Conservation (phyloP, 108 stramenopile species). For the Nitzschia sp. region DNA sequence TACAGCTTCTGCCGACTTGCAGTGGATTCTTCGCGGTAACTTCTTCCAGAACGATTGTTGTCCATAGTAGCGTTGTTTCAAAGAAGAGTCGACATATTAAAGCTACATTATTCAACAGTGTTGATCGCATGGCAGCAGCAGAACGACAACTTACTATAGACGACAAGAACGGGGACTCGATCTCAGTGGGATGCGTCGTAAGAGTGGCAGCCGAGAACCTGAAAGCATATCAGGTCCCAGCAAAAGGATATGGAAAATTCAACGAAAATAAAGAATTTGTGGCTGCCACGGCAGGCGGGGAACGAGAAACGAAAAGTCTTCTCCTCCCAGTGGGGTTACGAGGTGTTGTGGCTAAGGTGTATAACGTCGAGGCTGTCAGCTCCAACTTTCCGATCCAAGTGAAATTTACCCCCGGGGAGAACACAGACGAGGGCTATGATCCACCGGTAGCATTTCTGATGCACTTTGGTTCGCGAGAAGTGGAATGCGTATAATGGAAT, state of each 20-base stretch:
- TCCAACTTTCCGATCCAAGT: conserved; percentile 43
- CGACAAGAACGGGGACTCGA: conserved; percentile 37
- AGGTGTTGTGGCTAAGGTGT: conserved; percentile 41
- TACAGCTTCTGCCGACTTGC: too few species aligned
- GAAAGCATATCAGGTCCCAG: conserved; percentile 44
- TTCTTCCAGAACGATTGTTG: too few species aligned
- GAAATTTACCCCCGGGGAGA: conserved; percentile 39
- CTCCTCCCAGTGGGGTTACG: conserved; percentile 36
- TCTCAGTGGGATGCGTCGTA: conserved; percentile 24
- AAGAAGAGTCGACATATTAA: not conserved
- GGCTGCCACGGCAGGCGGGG: not conserved
- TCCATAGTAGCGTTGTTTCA: too few species aligned
- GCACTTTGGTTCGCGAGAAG: conserved; percentile 42
- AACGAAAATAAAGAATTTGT: conserved; percentile 37
- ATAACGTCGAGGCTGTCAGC: conserved; percentile 27
- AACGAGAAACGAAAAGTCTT: conserved; percentile 11
- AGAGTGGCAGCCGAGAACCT: conserved; percentile 20
- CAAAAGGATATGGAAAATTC: conserved; percentile 32
- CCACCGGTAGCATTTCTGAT: conserved; percentile 46
- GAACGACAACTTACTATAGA: not conserved
- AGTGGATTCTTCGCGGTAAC: too few species aligned
- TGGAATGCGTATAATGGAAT: conserved; percentile 28
- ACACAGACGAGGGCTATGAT: conserved; percentile 40
- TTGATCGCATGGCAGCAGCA: not conserved
- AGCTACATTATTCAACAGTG: not conserved